phyloP scores from a whole-genome alignment of 2,329 filamentous ascomycete genomes.

The Tolypocladium ophioglossoides region DNA sequence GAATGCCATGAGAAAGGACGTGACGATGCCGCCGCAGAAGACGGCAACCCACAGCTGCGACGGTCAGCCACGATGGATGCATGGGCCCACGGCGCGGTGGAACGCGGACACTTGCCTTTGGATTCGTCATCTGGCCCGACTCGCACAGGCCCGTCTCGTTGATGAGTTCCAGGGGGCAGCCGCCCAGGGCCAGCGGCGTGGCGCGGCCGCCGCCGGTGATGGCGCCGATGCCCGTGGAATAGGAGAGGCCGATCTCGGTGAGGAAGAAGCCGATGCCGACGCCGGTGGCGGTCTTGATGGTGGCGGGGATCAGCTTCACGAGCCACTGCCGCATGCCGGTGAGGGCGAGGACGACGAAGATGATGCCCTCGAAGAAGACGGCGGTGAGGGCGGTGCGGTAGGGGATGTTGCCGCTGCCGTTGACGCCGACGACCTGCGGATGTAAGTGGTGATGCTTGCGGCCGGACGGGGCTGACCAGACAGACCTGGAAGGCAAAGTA shows the following conservation, averaged over 20 bases:
- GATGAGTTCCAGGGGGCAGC: constrained; percentile 51
- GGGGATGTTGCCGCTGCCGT: constrained; percentile 44
- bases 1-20: constrained; percentile 71
- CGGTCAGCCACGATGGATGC: constrained; percentile 1
- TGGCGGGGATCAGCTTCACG: constrained; percentile 52
- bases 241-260: constrained; percentile 58
- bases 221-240: constrained; percentile 72
- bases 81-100: not conserved
- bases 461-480: not conserved
- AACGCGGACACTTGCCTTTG: constrained; percentile 39
- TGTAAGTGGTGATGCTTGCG: not conserved
- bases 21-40: constrained; percentile 68
- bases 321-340: constrained; percentile 66
- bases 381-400: constrained; percentile 52
- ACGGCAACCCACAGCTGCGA: constrained; percentile 73
- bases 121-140: constrained; percentile 62
- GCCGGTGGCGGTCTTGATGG: constrained; percentile 54
- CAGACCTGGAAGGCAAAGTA: constrained; percentile 52
- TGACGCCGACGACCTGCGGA: constrained; percentile 43
- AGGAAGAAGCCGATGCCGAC: constrained; percentile 56
- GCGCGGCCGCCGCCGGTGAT: constrained; percentile 56
- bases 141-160: constrained; percentile 39
- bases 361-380: constrained; percentile 53
- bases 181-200: constrained; percentile 68
- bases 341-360: constrained; percentile 53